Base-by-base conservation (phyloP, 257 asterid genomes). In the Leonotis leonurus region DNA sequence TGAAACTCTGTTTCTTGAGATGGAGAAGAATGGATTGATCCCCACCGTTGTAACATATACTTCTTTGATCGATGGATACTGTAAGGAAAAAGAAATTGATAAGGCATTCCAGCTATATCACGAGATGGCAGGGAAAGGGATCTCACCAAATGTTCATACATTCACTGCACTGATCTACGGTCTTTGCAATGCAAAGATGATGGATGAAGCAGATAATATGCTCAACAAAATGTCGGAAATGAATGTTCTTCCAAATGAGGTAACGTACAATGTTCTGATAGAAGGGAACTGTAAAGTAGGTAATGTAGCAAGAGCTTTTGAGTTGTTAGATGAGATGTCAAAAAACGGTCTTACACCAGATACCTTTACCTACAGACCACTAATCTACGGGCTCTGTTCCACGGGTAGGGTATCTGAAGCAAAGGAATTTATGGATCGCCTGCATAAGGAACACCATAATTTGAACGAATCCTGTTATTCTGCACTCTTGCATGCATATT, bases 41-140 rank as follows among this genome's bases (percentile, higher is more conserved):
- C 96, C 93, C n/a, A 87, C 84, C 35, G 97, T 86, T 58, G 94
- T 92, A 41, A 89, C 97, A 3, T 92, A 89, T 59, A 92, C 96
- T 3, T 84, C 95, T 25, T 75, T 92, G 78, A 83, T 92, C 33
- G 96, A 83, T 64, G 97, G 95, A 22, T 92, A 78, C 55, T 81
- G 89, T 60, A 85, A 80, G 79, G 84, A 77, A 71, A 76, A 76
- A 20, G 80, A 82, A 56, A 76, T 80, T 35, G 78, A 80, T 39
- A 76, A 84, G 85, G 97, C 96, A 21, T 75, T 89, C 53, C 50
- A 76, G 62, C 64, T 86, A 30, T 86, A 83, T 81, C 86, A 85
- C 45, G 89, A 89, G 83, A 92, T 92, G 99, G 78, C 77, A 0
- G 88, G 81, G 2, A 86, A 85, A 72, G 97, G 94, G 61, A 81